These are phyloP conservation scores for Coleophoma crateriformis DNA, from an alignment of 2,329 filamentous ascomycete species.

Conservation along the genomic window DNA sequence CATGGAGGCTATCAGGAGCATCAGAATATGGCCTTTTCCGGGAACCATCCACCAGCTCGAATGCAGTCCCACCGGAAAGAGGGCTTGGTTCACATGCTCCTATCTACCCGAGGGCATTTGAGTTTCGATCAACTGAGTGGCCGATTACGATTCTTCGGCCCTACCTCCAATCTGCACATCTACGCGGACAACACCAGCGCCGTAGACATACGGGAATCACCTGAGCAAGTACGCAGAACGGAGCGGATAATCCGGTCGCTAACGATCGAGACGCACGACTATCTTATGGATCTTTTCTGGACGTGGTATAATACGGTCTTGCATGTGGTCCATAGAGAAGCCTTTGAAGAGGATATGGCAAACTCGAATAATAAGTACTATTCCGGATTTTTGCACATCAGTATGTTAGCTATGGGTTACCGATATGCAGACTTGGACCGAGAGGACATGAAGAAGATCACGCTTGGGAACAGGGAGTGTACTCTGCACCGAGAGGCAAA, in stretches of 20 bases:
- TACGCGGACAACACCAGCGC: conserved; percentile 34
- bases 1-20: conserved; percentile 7
- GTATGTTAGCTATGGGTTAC: conserved; percentile 46
- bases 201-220: conserved; percentile 30
- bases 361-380: conserved; percentile 42
- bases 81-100: conserved; percentile 40
- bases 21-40: conserved; percentile 2
- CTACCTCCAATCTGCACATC: conserved; percentile 47
- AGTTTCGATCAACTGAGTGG: conserved; percentile 46
- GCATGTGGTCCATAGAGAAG: conserved; percentile 41
- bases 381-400: conserved; percentile 45
- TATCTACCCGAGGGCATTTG: conserved; percentile 43
- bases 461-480: conserved; percentile 41
- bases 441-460: conserved; percentile 41
- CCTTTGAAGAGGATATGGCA: conserved; percentile 42
- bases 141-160: conserved; percentile 45
- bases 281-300: conserved; percentile 47
- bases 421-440: conserved; percentile 42
- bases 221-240: conserved; percentile 39
- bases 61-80: conserved; percentile 37
- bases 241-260: conserved; percentile 42
- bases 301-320: conserved; percentile 43
- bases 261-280: conserved; percentile 40
- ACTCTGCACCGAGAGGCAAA: conserved; percentile 48
- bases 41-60: conserved; percentile 10